Evolutionary conservation across 352 stramenopile species (phyloP), one percentile per base, ranked within the genome.

Genomic region (Pythium scleroteichum): DNA sequence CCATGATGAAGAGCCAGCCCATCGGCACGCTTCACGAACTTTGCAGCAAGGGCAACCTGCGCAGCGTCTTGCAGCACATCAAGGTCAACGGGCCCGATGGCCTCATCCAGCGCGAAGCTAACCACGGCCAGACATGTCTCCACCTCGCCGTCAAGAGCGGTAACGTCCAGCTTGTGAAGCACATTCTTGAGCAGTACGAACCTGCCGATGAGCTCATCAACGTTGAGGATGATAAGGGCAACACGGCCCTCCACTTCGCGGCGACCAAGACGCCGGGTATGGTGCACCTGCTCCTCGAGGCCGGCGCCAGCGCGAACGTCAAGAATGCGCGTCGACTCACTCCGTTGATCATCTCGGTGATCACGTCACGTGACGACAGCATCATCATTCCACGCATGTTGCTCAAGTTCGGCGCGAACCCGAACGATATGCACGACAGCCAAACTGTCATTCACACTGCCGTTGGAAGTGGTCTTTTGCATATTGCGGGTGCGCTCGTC

Each of bases 371-470:
- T 56, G 79, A 92, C 45, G 85, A 93, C 64, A 85, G 75, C 53
- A 73, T 93, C 27, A 92, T 95, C 47, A 90, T 93, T 40, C 77
- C 85, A 33, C 85, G 85, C 53, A 95, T 95, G 85, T 77, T 95
- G 54, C 79, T 95, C 41, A 95, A 95, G 68, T 95, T 76, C 51
- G 85, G 85, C 38, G 85, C 85, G 32, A 95, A 95, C 71, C 85
- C 85, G 54, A 95, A 95, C 64, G 85, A 95, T 53, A 90, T 95
- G 77, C 85, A 95, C 70, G 85, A 95, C 62, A 87, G 78, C 48
- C 82, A 92, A 46, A 95, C 85, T 5, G 83, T 95, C 20, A 92
- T 95, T 55, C 85, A 95, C 78, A 95, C 85, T 9, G 85, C 85
- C 16, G 85, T 95, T 49, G 77, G 71, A 44, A 79, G 66, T 10